A percentile compares a stretch with the other conserved stretches of the same genome.
These are phyloP conservation scores for Pseudomonodictys pantanalensis DNA, from an alignment of 495 filamentous ascomycete species.

Conservation along the genomic window DNA sequence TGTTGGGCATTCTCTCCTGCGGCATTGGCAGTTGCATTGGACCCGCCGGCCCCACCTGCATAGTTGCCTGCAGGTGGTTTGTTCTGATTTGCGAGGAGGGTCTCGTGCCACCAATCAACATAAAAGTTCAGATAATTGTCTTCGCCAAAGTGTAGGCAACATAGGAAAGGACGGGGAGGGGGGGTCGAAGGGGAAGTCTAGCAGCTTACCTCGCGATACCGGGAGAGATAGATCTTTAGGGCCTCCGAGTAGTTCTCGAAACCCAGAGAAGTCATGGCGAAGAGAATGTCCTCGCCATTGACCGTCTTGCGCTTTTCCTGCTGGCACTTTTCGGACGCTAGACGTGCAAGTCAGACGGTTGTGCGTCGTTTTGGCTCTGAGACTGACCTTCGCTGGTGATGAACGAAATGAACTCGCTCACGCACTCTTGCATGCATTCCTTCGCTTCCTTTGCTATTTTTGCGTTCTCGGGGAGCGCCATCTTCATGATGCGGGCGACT, in stretches of 20 bases:
- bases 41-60: conserved; percentile 20
- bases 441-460: conserved; percentile 99
- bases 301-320: conserved; percentile 99
- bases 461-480: conserved; percentile 92
- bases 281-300: conserved; percentile 97
- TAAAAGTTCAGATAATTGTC: conserved; percentile 40
- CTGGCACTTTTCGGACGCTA: conserved; percentile 98
- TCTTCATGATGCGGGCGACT: conserved; percentile 99
- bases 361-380: conserved; percentile 2
- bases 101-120: conserved; percentile 44
- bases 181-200: conserved; percentile 35
- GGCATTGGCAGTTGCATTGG: conserved; percentile 31
- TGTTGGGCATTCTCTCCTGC: conserved; percentile 32
- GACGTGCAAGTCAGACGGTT: conserved; percentile 7
- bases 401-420: conserved; percentile 99
- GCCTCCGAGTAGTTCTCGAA: conserved; percentile 99
- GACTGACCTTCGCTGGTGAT: conserved; percentile 93
- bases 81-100: conserved; percentile 43
- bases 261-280: conserved; percentile 97
- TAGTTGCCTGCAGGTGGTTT: conserved; percentile 27
- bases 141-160: conserved; percentile 27
- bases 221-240: conserved; percentile 94
- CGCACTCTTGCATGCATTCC: conserved; percentile 99
- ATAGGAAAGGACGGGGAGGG: conserved; percentile 31
- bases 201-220: conserved; percentile 91